Base-by-base conservation (phyloP, 2,329 filamentous ascomycete genomes). In the Ophiocordyceps sinensis region DNA sequence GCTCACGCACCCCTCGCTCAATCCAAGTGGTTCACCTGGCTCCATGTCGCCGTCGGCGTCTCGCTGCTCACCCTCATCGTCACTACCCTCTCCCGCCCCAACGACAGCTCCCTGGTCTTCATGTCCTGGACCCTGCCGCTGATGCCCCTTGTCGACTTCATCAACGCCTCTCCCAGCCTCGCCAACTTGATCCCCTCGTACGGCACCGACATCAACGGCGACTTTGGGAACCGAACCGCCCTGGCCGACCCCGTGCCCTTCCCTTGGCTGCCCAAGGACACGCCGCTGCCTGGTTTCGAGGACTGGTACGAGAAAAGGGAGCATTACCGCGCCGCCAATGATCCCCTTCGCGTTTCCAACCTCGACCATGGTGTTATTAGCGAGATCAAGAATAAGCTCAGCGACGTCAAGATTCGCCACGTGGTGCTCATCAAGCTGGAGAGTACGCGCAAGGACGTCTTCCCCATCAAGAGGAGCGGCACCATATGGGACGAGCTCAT, bases 361-460 rank as follows among this genome's bases (percentile, higher is more conserved):
- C 49, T 64, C 2, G 47, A 63, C 7, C 49, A 61, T 17, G 54
- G 52, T 0, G 37, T 66, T 1, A 43, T 60, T 1, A 39, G 51
- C 7, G 44, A 47, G 1, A 48, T 61, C 9, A 49, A 47, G 2
- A 48, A 41, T 7, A 53, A 51, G 31, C 40, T 61, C 6, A 15
- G 42, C 9, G 51, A 53, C 2, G 51, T 64, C 10, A 54, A 58
- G 7, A 60, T 68, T 40, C 62, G 63, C 41, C 64, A 68, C 42
- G 53, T 68, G 3, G 48, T 68, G 8, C 45, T 66, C 30, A 42
- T 68, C 3, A 58, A 64, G 34, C 51, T 68, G 1, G 65, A 68
- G 44, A 67, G 64, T 37, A 66, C 63, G 0, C 58, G 65, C 23
- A 60, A 60, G 5, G 65, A 68, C 41, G 57, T 67, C 2, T 68